Base-by-base conservation (phyloP, 805 yeast genomes). In the Brettanomyces naardenensis region DNA sequence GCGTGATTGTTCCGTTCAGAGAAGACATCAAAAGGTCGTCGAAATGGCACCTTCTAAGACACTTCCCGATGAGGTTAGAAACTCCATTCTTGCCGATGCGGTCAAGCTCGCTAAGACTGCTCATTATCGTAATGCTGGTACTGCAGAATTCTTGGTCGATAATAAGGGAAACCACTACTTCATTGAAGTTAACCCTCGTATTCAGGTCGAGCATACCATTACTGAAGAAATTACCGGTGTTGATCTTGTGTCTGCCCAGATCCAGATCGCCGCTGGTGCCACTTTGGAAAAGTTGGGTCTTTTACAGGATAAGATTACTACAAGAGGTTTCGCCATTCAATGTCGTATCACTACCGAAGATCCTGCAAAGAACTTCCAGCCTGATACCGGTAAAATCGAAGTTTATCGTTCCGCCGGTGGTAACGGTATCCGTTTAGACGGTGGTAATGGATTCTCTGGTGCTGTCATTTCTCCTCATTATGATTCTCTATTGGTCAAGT, bases 271-370 rank as follows among this genome's bases (percentile, higher is more conserved):
- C 33, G 97, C 97, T 2, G 98, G 98, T 54, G 98, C 98, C 22
- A 75, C 95, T 3, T 72, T 92, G 52, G 81, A 77, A 51, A 95
- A 92, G 59, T 71, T 92, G 52, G 97, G 97, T 15, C 71, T 92
- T 45, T 69, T 89, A 49, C 98, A 92, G 68, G 96, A 90, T 64
- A 82, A 83, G 58, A 87, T 92, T 66, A 84, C 96, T 41, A 81
- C 95, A 35, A 78, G 97, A 58, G 99, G 99, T 17, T 90, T 89
- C 58, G 97, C 98, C 28, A 92, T 92, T 52, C 98, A 92, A 70
- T 90, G 98, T 71, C 88, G 98, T 72, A 92, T 92, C 68, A 90
- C 97, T 42, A 90, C 98, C 36, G 98, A 92, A 65, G 98, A 90
- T 60, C 97, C 98, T 10, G 59, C 95, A 37, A 89, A 89, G 68